These are phyloP conservation scores for Persicaria maculosa DNA, from an alignment of 148 eudicot species.

Conservation along the genomic window DNA sequence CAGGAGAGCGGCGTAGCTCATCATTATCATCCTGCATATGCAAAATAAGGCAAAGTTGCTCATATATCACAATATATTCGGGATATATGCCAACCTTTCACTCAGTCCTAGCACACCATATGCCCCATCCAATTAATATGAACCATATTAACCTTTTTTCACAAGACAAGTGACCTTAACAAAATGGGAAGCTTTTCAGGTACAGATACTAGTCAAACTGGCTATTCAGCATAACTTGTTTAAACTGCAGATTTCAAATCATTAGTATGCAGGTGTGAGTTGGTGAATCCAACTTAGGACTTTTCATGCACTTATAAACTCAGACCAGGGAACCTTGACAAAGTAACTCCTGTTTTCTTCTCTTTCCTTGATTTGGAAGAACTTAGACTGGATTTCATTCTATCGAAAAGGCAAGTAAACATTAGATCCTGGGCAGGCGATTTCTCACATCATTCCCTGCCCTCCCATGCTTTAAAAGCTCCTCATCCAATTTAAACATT, in stretches of 20 bases:
- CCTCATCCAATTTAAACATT: background rate
- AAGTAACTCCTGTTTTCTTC: background rate
- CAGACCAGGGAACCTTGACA: background rate
- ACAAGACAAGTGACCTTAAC: background rate
- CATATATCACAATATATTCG: background rate
- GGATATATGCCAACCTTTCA: background rate
- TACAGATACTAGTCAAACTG: background rate
- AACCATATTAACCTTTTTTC: background rate
- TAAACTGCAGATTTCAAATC: background rate
- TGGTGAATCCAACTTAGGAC: background rate
- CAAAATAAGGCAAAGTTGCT: background rate
- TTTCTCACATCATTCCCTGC: background rate
- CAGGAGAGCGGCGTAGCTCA: constrained; percentile 93
- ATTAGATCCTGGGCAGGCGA: background rate
- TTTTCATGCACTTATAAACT: background rate
- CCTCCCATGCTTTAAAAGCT: background rate
- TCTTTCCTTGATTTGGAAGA: background rate
- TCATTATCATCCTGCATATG: constrained; percentile 73
- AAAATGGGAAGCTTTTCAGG: background rate
- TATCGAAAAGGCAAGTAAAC: no score
- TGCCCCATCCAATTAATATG: background rate
- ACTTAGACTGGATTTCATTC: background rate
- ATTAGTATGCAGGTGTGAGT: background rate
- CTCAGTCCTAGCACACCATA: background rate
- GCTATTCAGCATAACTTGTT: background rate